Conservation (phyloP, 2,329 filamentous ascomycete species). For the Acephala macrosclerotiorum region DNA sequence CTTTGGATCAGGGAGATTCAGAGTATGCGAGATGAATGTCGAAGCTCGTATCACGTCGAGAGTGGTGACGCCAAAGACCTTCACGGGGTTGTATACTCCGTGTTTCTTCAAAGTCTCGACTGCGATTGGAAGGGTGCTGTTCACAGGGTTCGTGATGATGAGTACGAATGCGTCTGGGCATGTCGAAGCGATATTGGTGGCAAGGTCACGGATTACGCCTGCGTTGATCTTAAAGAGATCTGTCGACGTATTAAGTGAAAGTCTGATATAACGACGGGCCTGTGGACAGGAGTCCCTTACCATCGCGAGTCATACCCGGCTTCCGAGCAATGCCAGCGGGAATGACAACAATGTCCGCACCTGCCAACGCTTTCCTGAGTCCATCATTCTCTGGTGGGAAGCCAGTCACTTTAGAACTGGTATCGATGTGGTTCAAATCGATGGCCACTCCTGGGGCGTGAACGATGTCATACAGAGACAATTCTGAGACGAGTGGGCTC, state of each 20-base stretch:
- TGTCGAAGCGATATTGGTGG: background rate
- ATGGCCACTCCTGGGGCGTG: background rate
- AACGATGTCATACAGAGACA: conserved; percentile 6
- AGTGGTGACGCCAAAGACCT: conserved; percentile 1
- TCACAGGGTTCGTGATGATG: conserved; percentile 5
- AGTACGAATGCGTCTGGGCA: background rate
- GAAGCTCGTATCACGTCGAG: conserved; percentile 2
- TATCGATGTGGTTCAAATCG: conserved; percentile 8
- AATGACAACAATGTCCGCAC: background rate
- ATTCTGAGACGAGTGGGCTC: conserved; percentile 3
- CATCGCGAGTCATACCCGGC: background rate
- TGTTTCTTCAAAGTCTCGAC: conserved; percentile 3
- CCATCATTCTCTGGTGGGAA: background rate
- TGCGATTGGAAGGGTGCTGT: conserved; percentile 3
- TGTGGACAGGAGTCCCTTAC: background rate
- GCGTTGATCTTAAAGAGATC: conserved; percentile 5
- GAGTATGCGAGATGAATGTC: background rate
- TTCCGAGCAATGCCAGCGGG: background rate
- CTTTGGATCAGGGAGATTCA: background rate
- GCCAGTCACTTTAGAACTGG: background rate
- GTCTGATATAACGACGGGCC: background rate
- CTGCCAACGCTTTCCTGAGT: background rate
- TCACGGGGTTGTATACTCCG: background rate
- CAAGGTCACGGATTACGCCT: conserved; percentile 4
- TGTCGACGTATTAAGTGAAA: background rate